Evolutionary conservation across 1,284 basidiomycete genomes (phyloP).

Genomic region (Leccinum pachyderme): DNA sequence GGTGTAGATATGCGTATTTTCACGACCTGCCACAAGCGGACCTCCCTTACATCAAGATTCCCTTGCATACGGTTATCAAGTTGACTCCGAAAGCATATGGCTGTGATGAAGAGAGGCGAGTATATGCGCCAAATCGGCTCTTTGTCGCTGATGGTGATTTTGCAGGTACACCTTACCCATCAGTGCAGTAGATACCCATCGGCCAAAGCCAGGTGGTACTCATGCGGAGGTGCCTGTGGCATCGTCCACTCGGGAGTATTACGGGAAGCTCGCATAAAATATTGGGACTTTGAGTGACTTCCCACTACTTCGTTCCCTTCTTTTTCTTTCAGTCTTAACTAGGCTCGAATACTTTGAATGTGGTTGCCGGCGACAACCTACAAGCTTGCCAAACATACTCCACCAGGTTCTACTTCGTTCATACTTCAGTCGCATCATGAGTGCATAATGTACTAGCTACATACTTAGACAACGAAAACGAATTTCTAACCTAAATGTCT

Average conservation of each 20-base stretch:
- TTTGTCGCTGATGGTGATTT: slow-evolving; percentile 5
- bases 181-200: slow-evolving; percentile 89
- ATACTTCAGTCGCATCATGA: background rate
- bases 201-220: slow-evolving; percentile 69
- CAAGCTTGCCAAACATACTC: background rate
- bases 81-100: slow-evolving; percentile 98
- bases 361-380: background rate
- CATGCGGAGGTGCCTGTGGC: slow-evolving; percentile 16
- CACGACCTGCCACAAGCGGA: slow-evolving; percentile 91
- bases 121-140: background rate
- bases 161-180: slow-evolving; percentile 82
- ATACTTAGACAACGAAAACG: background rate
- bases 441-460: background rate
- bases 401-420: background rate
- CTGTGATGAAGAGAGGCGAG: slow-evolving; percentile 92
- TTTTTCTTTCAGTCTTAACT: background rate
- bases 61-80: slow-evolving; percentile 96
- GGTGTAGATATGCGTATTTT: slow-evolving; percentile 86
- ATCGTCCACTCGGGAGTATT: slow-evolving; percentile 31
- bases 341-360: background rate
- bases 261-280: slow-evolving; percentile 17
- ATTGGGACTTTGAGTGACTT: background rate
- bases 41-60: slow-evolving; percentile 96
- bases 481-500: background rate
- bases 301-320: background rate